phyloP scores from a whole-genome alignment of 176 grass and related monocot species.

The Chrysopogon serrulatus region DNA sequence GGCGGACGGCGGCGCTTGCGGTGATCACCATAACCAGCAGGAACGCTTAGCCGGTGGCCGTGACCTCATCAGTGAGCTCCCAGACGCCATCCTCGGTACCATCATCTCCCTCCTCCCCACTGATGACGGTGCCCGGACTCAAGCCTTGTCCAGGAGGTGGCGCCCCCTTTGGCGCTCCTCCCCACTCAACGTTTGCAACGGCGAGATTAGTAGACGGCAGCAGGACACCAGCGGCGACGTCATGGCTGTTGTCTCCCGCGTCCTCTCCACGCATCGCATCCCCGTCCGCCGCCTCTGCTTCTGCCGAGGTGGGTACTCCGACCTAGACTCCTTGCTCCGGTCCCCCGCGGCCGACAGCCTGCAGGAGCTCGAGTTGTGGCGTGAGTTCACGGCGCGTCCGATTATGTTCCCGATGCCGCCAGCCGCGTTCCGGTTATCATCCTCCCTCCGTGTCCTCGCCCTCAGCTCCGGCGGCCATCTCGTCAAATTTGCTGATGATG shows the following conservation, averaged over 20 bases:
- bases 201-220: not conserved
- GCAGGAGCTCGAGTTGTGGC: not conserved
- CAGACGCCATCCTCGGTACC: too few species aligned
- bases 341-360: not conserved
- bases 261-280: not conserved
- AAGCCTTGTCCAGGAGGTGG: not conserved
- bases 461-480: not conserved
- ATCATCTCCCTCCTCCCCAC: too few species aligned
- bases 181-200: not conserved
- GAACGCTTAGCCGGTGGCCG: too few species aligned
- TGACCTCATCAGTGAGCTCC: too few species aligned
- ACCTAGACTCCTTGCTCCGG: not conserved
- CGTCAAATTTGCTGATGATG: not conserved
- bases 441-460: not conserved
- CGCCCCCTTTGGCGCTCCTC: not conserved
- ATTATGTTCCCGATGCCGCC: too few species aligned
- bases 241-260: not conserved
- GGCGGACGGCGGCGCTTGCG: too few species aligned
- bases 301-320: not conserved
- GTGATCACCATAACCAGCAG: too few species aligned
- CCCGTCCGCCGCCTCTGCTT: not conserved
- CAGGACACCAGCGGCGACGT: too few species aligned
- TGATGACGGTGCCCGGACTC: too few species aligned
- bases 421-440: not conserved
- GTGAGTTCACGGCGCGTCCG: too few species aligned